A percentile compares a stretch with the other conserved stretches of the same genome.
phyloP scores from a whole-genome alignment of 2,329 filamentous ascomycete species.

The Mollisia scopiformis region DNA sequence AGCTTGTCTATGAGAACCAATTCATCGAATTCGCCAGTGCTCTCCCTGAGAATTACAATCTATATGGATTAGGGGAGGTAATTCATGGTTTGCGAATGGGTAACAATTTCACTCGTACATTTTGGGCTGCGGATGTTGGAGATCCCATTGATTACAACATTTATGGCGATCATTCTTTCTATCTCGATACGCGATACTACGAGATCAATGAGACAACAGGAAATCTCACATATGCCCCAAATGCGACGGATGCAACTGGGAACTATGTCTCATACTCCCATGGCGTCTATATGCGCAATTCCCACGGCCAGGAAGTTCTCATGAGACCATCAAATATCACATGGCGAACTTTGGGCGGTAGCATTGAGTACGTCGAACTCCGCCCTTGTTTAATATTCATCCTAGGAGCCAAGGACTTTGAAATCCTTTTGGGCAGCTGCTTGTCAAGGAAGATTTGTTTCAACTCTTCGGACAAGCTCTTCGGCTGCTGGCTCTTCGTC shows the following conservation, averaged over 20 bases:
- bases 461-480: too few species aligned
- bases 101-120: slow-evolving; percentile 71
- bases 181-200: slow-evolving; percentile 79
- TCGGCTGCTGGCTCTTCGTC: too few species aligned
- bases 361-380: too few species aligned
- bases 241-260: slow-evolving; percentile 53
- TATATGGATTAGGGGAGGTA: slow-evolving; percentile 75
- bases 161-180: slow-evolving; percentile 79
- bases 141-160: slow-evolving; percentile 60
- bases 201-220: slow-evolving; percentile 52
- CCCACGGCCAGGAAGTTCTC: slow-evolving; percentile 75
- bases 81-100: slow-evolving; percentile 74
- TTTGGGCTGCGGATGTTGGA: slow-evolving; percentile 69
- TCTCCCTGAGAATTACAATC: slow-evolving; percentile 72
- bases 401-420: too few species aligned
- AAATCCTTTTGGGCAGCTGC: too few species aligned
- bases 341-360: slow-evolving; percentile 76
- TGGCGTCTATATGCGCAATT: slow-evolving; percentile 77
- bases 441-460: too few species aligned
- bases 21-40: slow-evolving; percentile 73
- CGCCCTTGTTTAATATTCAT: too few species aligned
- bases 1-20: slow-evolving; percentile 75
- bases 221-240: slow-evolving; percentile 54
- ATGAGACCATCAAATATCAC: slow-evolving; percentile 67
- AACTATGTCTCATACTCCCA: slow-evolving; percentile 71